Conservation (phyloP, 2,329 filamentous ascomycete genomes). For the Colletotrichum brevisporum region DNA sequence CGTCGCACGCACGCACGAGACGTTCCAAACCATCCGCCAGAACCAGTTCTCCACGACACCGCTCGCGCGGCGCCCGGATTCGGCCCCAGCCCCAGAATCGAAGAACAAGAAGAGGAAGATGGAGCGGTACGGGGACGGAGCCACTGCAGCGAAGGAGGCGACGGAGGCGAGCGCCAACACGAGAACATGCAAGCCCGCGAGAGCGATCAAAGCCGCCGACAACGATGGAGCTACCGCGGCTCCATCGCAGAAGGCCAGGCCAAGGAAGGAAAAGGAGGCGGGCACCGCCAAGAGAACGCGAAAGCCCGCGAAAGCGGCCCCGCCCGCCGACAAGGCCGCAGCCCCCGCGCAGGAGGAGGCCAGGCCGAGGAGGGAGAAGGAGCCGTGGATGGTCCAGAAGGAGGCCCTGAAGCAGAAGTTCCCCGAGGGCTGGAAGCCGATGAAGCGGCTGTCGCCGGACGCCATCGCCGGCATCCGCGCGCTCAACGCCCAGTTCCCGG, state of each 20-base stretch:
- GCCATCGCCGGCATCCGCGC: slow-evolving; percentile 91
- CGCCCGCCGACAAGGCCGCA: slow-evolving; percentile 43
- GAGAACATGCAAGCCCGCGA: too few species aligned
- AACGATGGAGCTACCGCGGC: too few species aligned
- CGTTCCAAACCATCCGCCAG: slow-evolving; percentile 1
- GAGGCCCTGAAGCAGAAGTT: slow-evolving; percentile 83
- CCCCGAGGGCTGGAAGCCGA: slow-evolving; percentile 83
- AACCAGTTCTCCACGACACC: slow-evolving; percentile 16
- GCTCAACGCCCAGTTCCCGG: slow-evolving; percentile 82
- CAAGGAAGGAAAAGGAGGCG: slow-evolving; percentile 32
- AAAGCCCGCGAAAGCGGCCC: slow-evolving; percentile 10
- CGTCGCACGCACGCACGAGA: background rate
- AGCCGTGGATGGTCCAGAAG: slow-evolving; percentile 84
- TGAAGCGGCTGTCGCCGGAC: slow-evolving; percentile 91
- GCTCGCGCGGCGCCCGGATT: background rate
- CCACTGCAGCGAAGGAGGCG: too few species aligned
- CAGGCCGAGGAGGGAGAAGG: slow-evolving; percentile 47
- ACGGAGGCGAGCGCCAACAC: too few species aligned
- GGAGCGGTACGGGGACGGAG: too few species aligned
- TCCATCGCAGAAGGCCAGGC: slow-evolving; percentile 19
- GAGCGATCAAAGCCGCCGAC: too few species aligned
- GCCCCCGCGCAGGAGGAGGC: slow-evolving; percentile 26
- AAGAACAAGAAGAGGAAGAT: background rate
- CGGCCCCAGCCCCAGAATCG: background rate
- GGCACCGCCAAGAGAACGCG: slow-evolving; percentile 38